Conservation (phyloP, 2,329 filamentous ascomycete genomes). For the Pseudogymnoascus sp. region DNA sequence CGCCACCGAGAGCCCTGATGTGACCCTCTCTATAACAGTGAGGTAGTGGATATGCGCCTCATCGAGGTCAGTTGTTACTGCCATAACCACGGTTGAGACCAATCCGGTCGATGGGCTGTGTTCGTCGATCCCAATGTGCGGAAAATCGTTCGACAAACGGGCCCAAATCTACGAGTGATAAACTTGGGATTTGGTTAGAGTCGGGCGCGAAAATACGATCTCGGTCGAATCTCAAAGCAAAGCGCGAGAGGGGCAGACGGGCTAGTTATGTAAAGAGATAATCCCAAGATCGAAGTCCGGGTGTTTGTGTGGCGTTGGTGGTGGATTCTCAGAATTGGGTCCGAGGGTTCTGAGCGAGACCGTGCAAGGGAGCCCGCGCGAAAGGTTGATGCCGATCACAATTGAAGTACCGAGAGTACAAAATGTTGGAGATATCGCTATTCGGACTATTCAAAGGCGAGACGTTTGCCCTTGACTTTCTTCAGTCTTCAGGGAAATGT, state of each 20-base stretch:
- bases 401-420: not conserved
- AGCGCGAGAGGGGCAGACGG: not conserved
- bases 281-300: not conserved
- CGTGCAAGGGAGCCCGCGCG: not conserved
- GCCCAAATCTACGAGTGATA: not conserved
- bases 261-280: not conserved
- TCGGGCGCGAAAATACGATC: not conserved
- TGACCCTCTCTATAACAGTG: slow-evolving; percentile 55
- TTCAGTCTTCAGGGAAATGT: not conserved
- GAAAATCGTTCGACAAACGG: not conserved
- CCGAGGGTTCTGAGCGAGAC: slow-evolving; percentile 1
- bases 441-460: not conserved
- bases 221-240: not conserved
- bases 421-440: not conserved
- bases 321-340: slow-evolving; percentile 6
- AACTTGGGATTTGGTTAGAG: not conserved
- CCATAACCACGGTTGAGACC: not conserved
- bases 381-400: not conserved
- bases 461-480: not conserved
- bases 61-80: not conserved
- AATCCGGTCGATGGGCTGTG: not conserved
- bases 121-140: not conserved
- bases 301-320: not conserved
- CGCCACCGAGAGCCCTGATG: slow-evolving; percentile 61
- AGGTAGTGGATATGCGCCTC: slow-evolving; percentile 42